Percentiles rank a stretch among this genome's conserved stretches.
Conservation (phyloP, 441 rosid genomes). For the Omphalea diandra region DNA sequence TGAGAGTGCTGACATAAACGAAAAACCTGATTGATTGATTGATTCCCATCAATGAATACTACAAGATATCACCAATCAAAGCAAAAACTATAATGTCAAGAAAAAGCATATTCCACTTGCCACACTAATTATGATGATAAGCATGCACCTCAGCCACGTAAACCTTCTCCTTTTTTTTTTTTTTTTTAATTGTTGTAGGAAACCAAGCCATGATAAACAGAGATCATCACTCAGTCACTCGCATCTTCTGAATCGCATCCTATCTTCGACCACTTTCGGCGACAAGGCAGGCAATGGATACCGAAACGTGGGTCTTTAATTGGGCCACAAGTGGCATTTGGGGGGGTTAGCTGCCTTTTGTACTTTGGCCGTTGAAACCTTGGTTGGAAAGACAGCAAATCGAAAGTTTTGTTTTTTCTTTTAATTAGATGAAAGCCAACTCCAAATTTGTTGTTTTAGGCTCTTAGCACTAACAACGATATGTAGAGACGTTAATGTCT, state of each 20-base stretch:
- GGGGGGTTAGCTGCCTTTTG: constrained; percentile 13
- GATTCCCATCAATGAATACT: constrained; percentile 18
- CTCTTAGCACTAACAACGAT: too few relatives aligned
- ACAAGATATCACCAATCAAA: neutral
- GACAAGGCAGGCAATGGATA: neutral
- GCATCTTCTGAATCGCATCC: constrained; percentile 24
- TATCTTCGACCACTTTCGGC: constrained; percentile 36
- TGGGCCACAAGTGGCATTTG: constrained; percentile 17
- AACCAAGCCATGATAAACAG: neutral
- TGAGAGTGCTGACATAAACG: constrained; percentile 13
- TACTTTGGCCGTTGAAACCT: constrained; percentile 1
- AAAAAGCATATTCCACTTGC: constrained; percentile 23
- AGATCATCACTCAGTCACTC: neutral
- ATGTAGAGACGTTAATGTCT: too few relatives aligned
- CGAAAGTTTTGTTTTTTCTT: neutral
- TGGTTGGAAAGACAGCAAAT: too few relatives aligned
- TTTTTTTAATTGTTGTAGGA: too few relatives aligned
- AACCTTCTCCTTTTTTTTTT: neutral
- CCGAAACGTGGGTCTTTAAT: neutral
- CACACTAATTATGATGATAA: constrained; percentile 30
- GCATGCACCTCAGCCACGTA: constrained; percentile 24
- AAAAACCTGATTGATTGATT: neutral
- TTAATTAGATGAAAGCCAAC: too few relatives aligned
- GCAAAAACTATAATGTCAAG: neutral
- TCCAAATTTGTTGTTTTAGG: too few relatives aligned